Base-by-base conservation (phyloP, 2,329 filamentous ascomycete genomes). In the Penicillium sp. region DNA sequence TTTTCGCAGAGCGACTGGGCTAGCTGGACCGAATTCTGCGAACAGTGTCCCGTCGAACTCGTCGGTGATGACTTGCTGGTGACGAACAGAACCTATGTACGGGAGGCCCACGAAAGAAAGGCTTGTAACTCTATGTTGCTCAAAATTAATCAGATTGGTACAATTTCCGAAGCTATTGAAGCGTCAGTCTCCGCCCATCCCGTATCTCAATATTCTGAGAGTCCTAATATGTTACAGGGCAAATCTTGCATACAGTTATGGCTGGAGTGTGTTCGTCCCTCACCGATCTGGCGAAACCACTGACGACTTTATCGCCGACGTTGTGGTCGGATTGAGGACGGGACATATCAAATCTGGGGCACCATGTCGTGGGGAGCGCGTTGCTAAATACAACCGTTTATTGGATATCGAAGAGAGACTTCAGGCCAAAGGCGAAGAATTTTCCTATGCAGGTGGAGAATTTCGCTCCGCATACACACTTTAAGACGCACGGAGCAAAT, bases 121-220 rank as follows among this genome's bases (percentile, higher is more conserved):
- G 78, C 76, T 9, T 79, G 77, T 61, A 75, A 79, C 64, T 65
- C 72, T 7, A 66, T 80, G 64, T 60, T 79, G 36, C 64, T 80
- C 33, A 79, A 79, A 65, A 68, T 79, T 50, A 79, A 79, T 62
- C 75, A 79, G 63, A 79, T 80, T 31, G 77, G 78, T 1, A 78
- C 73, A 10, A 69, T 80, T 9, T 75, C 66, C 13, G 77, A 80
- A 58, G 70, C 75, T 36, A 75, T 79, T 39, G 67, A 65, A 37
- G 76, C 76, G 75, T 77, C 64, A 55, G 72, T 69, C 46, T 37
- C 31, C 22, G 61, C n/a, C n/a, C n/a, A n/a, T n/a, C n/a, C 13
- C 16, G 19, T 18, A 19, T 37, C 7, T 33, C 31, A 36, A 19
- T 35, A 19, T 36, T 43, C 37, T 53, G 24, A 58, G 9, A 51